These are phyloP conservation scores for Macrophomina tecta DNA, from an alignment of 2,329 filamentous ascomycete genomes.

Conservation along the genomic window DNA sequence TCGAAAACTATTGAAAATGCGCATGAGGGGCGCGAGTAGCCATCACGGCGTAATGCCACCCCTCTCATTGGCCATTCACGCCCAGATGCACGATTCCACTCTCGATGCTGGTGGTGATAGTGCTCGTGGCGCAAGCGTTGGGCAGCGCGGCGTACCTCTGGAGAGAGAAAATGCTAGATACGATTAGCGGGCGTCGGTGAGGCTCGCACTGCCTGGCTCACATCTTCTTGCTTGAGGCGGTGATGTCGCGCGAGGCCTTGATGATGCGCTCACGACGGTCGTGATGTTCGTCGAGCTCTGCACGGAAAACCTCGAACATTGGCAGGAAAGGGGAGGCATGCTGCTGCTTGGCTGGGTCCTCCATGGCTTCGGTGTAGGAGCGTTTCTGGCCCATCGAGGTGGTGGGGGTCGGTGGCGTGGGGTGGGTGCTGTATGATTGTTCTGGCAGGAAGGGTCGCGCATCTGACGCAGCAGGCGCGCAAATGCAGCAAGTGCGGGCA, in stretches of 20 bases:
- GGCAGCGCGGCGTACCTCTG: conserved; percentile 64
- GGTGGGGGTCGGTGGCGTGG: neutral
- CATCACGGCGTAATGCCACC: no score
- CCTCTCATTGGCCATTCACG: no score
- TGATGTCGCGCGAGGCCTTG: conserved; percentile 91
- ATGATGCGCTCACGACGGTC: conserved; percentile 88
- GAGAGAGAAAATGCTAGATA: conserved; percentile 76
- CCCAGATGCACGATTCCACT: no score
- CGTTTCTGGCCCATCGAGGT: conserved; percentile 42
- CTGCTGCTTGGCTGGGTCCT: conserved; percentile 39
- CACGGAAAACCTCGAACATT: conserved; percentile 86
- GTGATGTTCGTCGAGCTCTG: conserved; percentile 92
- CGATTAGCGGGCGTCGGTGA: conserved; percentile 9
- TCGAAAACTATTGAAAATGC: neutral
- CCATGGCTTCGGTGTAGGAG: conserved; percentile 44
- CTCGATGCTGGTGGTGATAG: neutral
- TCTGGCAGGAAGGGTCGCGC: neutral
- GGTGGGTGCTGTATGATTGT: neutral
- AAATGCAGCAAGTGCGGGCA: neutral
- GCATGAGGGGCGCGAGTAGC: no score
- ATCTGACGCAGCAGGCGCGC: conserved; percentile 21
- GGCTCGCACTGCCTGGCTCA: conserved; percentile 50
- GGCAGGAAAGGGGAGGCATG: conserved; percentile 56
- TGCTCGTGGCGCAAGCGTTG: neutral
- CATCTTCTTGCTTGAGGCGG: conserved; percentile 96